Base-by-base conservation (phyloP, 164 flowering plant species). In the Magnolia officinalis region DNA sequence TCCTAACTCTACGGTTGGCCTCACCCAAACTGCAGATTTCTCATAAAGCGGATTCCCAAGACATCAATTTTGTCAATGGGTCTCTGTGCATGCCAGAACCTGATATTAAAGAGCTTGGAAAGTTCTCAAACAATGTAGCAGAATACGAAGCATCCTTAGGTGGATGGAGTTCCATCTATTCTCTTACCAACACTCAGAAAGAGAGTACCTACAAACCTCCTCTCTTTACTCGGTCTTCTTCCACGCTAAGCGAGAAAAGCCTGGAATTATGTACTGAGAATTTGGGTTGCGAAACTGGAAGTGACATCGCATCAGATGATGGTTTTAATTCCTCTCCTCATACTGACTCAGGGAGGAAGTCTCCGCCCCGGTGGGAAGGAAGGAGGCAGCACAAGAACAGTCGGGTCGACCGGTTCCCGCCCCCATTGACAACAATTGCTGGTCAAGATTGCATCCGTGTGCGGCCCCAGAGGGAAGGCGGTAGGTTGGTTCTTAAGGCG, bases 281-380 rank as follows among this genome's bases (percentile, higher is more conserved):
- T 63, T 90, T 94, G 31, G 98, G 98, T 20, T 92, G 96, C 1
- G 98, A 94, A 78, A 89, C 94, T 2, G 98, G 98, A 8, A 90
- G 91, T 11, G 91, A 87, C 13, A 85, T 13, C 21, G 21, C 18
- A 19, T 55, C 63, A 11, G 63, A 72, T 50, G 23, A 31, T 2
- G 63, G 71, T 13, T 55, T 20, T 10, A n/a, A 20, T 52, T 24
- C 63, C 23, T 72, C 63, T 11, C 23, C 74, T 72, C 8, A 6
- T 11, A 11, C 61, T 16, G 18, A 55, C 61, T 55, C 61, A 2
- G 18, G 61, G 16, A 55, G 61, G 16, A 55, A 10, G 55, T 2
- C 7, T 13, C 61, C 31, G 19, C 61, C 14, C 61, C 13, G 18
- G 13, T 11, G 67, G 31, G 50, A n/a, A 20, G 75, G 64, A 20